A percentile compares a stretch with the other conserved stretches of the same genome.
phyloP scores from a whole-genome alignment of 371 early-diverging fungal species.

The Basidiobolus meristosporus region DNA sequence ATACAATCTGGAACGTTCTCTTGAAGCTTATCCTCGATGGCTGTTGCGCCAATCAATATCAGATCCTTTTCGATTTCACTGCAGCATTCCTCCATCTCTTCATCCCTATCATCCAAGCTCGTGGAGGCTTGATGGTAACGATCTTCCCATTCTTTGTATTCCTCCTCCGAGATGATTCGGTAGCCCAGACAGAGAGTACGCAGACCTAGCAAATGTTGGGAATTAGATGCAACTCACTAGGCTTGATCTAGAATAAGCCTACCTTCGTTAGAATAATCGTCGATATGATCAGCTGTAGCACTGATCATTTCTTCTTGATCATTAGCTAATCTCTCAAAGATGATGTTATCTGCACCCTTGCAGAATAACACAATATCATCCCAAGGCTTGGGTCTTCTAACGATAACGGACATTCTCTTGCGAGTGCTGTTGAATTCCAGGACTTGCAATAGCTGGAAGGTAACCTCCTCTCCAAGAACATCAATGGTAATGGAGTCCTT shows the following conservation, averaged over 20 bases:
- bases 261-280: constrained; percentile 51
- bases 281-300: constrained; percentile 39
- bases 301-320: constrained; percentile 22
- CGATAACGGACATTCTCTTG: constrained; percentile 88
- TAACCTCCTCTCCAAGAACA: constrained; percentile 36
- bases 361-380: constrained; percentile 66
- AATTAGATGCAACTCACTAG: background rate
- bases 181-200: constrained; percentile 81
- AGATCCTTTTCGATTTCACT: constrained; percentile 65
- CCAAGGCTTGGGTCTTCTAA: constrained; percentile 50
- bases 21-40: constrained; percentile 96
- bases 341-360: constrained; percentile 96
- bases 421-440: constrained; percentile 85
- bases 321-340: constrained; percentile 43
- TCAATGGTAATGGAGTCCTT: constrained; percentile 33
- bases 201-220: constrained; percentile 26
- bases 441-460: constrained; percentile 52
- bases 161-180: constrained; percentile 29
- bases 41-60: constrained; percentile 81
- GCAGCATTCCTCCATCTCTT: constrained; percentile 43
- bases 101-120: constrained; percentile 50
- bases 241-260: background rate
- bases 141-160: constrained; percentile 45
- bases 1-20: constrained; percentile 88
- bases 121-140: constrained; percentile 50